A percentile compares a stretch with the other conserved stretches of the same genome.
Conservation (phyloP, 441 rosid genomes). For the Theobroma grandiflorum region DNA sequence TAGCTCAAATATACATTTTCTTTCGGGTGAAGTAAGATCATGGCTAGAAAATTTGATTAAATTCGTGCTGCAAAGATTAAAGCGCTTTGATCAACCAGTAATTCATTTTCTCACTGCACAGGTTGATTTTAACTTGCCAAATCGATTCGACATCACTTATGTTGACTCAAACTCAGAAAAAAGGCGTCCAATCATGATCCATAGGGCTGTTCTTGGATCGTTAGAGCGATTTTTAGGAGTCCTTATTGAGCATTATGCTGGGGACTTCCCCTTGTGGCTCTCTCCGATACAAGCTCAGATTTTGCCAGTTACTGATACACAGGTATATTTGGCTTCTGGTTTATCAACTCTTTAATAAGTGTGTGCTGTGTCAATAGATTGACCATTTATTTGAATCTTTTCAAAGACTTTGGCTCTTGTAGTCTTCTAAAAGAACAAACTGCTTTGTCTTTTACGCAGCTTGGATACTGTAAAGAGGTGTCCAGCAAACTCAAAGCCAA, state of each 20-base stretch:
- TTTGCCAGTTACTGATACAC: slow-evolving; percentile 87
- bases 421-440: background rate
- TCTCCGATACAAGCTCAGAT: slow-evolving; percentile 88
- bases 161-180: slow-evolving; percentile 80
- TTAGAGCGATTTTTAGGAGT: slow-evolving; percentile 92
- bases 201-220: slow-evolving; percentile 95
- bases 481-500: slow-evolving; percentile 55
- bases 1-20: background rate
- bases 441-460: slow-evolving; percentile 44
- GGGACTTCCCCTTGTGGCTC: slow-evolving; percentile 94
- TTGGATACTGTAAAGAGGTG: slow-evolving; percentile 74
- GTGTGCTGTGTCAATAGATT: background rate
- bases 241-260: slow-evolving; percentile 92
- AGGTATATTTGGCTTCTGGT: slow-evolving; percentile 48
- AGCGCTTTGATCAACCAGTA: background rate
- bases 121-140: slow-evolving; percentile 95
- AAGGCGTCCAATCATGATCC: slow-evolving; percentile 94
- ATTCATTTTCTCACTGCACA: slow-evolving; percentile 37
- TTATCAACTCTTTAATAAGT: background rate
- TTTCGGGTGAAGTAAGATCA: background rate
- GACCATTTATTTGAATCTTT: background rate
- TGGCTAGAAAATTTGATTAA: background rate
- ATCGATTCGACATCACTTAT: slow-evolving; percentile 84
- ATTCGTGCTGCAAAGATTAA: background rate
- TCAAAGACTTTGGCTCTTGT: background rate